These are phyloP conservation scores for Venturia carpophila DNA, from an alignment of 2,329 filamentous ascomycete genomes.

Conservation along the genomic window DNA sequence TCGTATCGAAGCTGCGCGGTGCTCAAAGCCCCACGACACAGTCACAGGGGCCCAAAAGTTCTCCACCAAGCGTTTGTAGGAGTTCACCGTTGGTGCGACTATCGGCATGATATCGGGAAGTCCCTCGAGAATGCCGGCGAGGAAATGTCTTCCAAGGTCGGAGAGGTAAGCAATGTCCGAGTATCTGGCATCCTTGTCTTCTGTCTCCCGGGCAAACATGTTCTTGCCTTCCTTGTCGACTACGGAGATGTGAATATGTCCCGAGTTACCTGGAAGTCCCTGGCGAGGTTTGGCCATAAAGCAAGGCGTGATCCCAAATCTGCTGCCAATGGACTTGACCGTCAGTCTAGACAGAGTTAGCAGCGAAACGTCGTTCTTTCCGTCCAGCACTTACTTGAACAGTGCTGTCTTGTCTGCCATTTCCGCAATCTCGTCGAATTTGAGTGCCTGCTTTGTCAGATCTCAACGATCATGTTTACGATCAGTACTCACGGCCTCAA, in stretches of 20 bases:
- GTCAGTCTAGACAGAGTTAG: constrained; percentile 49
- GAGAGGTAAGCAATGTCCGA: constrained; percentile 72
- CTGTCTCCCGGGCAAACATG: constrained; percentile 64
- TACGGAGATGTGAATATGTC: constrained; percentile 90
- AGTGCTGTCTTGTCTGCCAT: constrained; percentile 90
- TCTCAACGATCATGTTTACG: not conserved
- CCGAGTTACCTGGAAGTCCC: constrained; percentile 86
- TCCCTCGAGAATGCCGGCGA: constrained; percentile 81
- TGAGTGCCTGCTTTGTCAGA: constrained; percentile 50
- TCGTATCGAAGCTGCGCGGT: constrained; percentile 84
- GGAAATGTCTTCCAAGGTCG: constrained; percentile 83
- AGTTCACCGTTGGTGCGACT: constrained; percentile 90
- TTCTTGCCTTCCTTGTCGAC: constrained; percentile 72
- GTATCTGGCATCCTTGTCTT: constrained; percentile 64
- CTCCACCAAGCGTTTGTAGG: constrained; percentile 95
- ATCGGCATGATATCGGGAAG: constrained; percentile 94
- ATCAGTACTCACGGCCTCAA: constrained; percentile 61
- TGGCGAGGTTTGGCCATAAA: constrained; percentile 98
- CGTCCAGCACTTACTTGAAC: constrained; percentile 60
- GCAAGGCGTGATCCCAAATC: constrained; percentile 86
- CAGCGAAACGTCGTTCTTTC: not conserved
- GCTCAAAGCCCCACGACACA: constrained; percentile 93
- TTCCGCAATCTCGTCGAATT: constrained; percentile 76
- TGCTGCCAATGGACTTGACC: constrained; percentile 79
- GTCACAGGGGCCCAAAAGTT: constrained; percentile 99